Base-by-base conservation (phyloP, 2,329 filamentous ascomycete genomes). In the Diaporthe amygdali region DNA sequence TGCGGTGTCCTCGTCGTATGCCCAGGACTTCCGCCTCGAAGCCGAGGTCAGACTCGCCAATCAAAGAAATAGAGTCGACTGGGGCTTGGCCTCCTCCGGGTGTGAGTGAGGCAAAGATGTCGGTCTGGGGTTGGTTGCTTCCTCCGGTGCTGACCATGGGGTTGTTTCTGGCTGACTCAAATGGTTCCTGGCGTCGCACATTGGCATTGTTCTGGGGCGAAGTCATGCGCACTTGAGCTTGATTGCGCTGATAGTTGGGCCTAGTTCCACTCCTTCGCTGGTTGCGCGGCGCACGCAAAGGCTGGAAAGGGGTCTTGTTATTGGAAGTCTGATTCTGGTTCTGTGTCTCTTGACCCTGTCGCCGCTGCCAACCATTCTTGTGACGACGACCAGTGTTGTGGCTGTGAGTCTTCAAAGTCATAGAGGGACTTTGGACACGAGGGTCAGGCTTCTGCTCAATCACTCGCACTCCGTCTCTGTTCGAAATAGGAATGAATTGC, bases 21-120 rank as follows among this genome's bases (percentile, higher is more conserved):
- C 66, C 66, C 5, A 68, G 52, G 2, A 68, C 66, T 15, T 68
- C 66, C 0, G 66, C 66, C 37, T 68, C 66, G 25, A 68, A 68
- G 32, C 66, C 66, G n/a, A 68, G 27, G 6, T 68, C 66, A n/a
- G 52, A 68, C 7, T 68, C 66, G 9, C 39, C 52, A 22, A 47
- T 32, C 9, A 47, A 6, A 39, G 66, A 49, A 8, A 64, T 25
- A 8, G n/a, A 37, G 44, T 64, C 59, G 5, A 15, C 44, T 9
- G 30, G 1, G 20, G n/a, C 44, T 3, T 34, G 7, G 9, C 12
- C 12, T 25, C 30, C 25, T 2, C 30, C 14, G 9, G 30, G 41
- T 27, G 17, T 8, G 10, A 20, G 27, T 17, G 3, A 3, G 1
- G 6, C 41, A 10, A 37, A n/a, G 8, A 55, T 8, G 14, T 49